Base-by-base conservation (phyloP, 495 filamentous ascomycete species). In the Bathelium albidoporum region DNA sequence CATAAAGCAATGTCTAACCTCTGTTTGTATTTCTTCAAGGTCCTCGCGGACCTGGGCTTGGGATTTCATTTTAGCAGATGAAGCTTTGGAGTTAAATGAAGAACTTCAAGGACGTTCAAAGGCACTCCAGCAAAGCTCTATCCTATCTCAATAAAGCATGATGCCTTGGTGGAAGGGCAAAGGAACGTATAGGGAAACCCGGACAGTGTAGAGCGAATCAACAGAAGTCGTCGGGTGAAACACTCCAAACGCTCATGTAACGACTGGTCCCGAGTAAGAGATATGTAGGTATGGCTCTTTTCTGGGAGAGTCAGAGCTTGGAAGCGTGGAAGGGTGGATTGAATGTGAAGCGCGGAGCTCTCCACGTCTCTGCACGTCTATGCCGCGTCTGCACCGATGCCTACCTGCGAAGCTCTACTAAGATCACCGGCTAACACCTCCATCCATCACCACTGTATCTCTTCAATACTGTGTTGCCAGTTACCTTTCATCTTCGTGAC, bases 11-110 rank as follows among this genome's bases (percentile, higher is more conserved):
- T 55, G 36, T 44, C 62, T 39, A 70, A 80, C 79, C 74, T 85
- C 82, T 55, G 86, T 89, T 68, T 81, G 75, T 61, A 88, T 81
- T 59, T 82, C 78, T 43, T 79, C 74, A 9, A 89, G 77, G 61
- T 87, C 80, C 29, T 78, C 77, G 22, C 83, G 85, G 62, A 74
- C 74, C 62, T 81, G 75, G 59, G 76, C 66, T 65, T 75, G 69
- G 16, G 64, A 36, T 7, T 55, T 64, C 32, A 31, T 64, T 31
- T 31, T 53, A 41, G 53, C 20, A 31, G 60, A 73, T 60, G 71
- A 75, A 69, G 73, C 65, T 61, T 59, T 69, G 24, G 76, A 68
- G 3, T 67, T n/a, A 26, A 36, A 66, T 28, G 69, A 58, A 87
- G 84, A 71, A 7, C 49, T 26, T 29, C 7, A 16, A 55, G 9